These are phyloP conservation scores for Irpex lacteus DNA, from an alignment of 1,284 basidiomycete species.

Conservation along the genomic window DNA sequence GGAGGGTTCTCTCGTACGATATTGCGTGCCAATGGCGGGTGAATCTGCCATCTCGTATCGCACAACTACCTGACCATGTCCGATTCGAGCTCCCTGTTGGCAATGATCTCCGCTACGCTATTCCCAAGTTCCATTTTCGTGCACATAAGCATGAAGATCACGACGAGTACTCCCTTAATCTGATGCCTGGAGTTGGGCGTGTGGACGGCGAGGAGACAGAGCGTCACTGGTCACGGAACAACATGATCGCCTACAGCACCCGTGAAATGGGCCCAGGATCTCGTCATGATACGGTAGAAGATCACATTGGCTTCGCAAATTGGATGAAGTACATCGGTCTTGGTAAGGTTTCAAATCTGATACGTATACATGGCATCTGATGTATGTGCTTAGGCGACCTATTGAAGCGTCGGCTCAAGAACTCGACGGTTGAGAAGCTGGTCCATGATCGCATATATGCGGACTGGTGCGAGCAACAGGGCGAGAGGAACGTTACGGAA, in stretches of 20 bases:
- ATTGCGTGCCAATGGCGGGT: constrained; percentile 6
- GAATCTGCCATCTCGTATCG: background rate
- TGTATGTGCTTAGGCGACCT: background rate
- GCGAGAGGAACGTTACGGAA: too few species aligned
- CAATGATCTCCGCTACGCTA: constrained; percentile 1
- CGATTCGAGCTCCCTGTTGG: constrained; percentile 5
- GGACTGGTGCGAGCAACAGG: background rate
- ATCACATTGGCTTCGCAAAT: constrained; percentile 13
- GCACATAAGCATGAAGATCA: constrained; percentile 1
- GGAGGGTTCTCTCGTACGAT: constrained; percentile 4
- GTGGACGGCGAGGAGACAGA: constrained; percentile 25
- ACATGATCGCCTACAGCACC: constrained; percentile 14
- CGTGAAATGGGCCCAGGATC: constrained; percentile 20
- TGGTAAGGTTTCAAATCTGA: constrained; percentile 12
- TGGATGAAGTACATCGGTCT: constrained; percentile 9
- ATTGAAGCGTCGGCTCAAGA: background rate
- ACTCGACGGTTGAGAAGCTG: background rate
- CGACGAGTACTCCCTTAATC: constrained; percentile 17
- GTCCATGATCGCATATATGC: background rate
- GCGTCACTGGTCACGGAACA: constrained; percentile 19
- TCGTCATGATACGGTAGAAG: constrained; percentile 15
- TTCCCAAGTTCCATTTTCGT: constrained; percentile 16
- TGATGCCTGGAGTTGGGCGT: constrained; percentile 16
- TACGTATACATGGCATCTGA: constrained; percentile 11
- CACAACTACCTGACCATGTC: background rate